Base-by-base conservation (phyloP, 371 early-diverging fungal species). In the Parasitella parasitica region DNA sequence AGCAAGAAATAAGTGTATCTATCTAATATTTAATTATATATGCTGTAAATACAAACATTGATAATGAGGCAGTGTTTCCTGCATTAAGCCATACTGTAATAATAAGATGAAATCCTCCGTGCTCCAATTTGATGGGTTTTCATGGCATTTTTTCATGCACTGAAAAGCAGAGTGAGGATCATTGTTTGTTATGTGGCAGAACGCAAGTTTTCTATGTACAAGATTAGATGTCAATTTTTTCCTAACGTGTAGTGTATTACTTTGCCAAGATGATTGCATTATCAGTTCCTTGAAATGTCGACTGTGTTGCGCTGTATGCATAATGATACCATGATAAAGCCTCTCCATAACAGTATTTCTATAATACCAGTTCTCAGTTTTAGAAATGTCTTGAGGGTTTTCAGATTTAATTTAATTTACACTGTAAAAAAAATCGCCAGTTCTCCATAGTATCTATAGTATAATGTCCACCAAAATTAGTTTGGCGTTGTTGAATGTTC, bases 401-500 rank as follows among this genome's bases (percentile, higher is more conserved):
- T 0, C 5, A 0, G 3, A 27, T 2, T 48, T 48, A 22, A 26
- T 13, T 48, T 2, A 18, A 28, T 20, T 22, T 43, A 61, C 67
- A 7, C 49, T 15, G 13, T 54, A 57, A 28, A 67, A 54, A 27
- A 27, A 36, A 49, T 67, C 67, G 0, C 54, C 62, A 15, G 57
- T 54, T 46, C 34, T 61, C 67, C 67, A 67, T 38, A 61, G 28
- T 7, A 66, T 12, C 60, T 65, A 9, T 38, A 18, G 46, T 13
- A 32, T 11, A n/a, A n/a, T n/a, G n/a, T n/a, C n/a, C n/a, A n/a
- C n/a, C n/a, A n/a, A n/a, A n/a, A n/a, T n/a, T n/a, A 50, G 28
- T 24, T 28, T 15, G 16, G 5, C 8, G 46, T 32, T 35, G 6
- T 20, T 54, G 12, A n/a, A n/a, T n/a, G 2, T 36, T 54, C 2